Percentiles rank a stretch among this genome's conserved stretches.
Conservation (phyloP, 1,139 yeast genomes). For the Debaryomyces sp. region DNA sequence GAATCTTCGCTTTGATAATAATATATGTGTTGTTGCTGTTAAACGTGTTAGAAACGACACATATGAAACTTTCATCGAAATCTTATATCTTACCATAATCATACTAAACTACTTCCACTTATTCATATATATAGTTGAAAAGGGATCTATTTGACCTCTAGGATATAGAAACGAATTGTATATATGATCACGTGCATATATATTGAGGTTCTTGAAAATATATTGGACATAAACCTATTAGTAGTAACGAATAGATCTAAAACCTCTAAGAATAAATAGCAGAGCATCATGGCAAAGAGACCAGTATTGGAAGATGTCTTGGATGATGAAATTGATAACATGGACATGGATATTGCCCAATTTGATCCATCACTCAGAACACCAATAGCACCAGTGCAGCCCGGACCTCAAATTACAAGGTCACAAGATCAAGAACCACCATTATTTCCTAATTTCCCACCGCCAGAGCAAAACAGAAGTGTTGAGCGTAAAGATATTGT, state of each 20-base stretch:
- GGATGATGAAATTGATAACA: constrained; percentile 86
- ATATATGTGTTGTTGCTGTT: no score
- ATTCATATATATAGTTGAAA: not conserved
- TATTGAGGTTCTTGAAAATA: not conserved
- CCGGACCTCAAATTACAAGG: constrained; percentile 59
- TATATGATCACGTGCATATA: not conserved
- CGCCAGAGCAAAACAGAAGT: constrained; percentile 3
- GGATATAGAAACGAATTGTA: not conserved
- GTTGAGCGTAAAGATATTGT: constrained; percentile 25
- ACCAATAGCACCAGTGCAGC: constrained; percentile 68
- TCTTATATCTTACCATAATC: no score
- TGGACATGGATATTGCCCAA: constrained; percentile 92
- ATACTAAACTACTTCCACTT: no score
- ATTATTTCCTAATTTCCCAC: constrained; percentile 28
- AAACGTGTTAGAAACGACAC: constrained; percentile 52
- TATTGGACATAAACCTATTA: constrained; percentile 3
- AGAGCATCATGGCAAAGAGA: constrained; percentile 49
- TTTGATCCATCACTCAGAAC: constrained; percentile 76
- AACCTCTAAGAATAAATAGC: not conserved
- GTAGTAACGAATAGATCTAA: not conserved
- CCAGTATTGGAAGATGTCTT: constrained; percentile 83
- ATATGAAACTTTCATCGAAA: constrained; percentile 71
- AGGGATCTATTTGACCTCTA: no score
- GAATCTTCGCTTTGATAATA: no score
- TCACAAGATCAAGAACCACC: constrained; percentile 57